A percentile compares a stretch with the other conserved stretches of the same genome.
phyloP scores from a whole-genome alignment of 1,284 basidiomycete species.

The Trichosporon sp. region DNA sequence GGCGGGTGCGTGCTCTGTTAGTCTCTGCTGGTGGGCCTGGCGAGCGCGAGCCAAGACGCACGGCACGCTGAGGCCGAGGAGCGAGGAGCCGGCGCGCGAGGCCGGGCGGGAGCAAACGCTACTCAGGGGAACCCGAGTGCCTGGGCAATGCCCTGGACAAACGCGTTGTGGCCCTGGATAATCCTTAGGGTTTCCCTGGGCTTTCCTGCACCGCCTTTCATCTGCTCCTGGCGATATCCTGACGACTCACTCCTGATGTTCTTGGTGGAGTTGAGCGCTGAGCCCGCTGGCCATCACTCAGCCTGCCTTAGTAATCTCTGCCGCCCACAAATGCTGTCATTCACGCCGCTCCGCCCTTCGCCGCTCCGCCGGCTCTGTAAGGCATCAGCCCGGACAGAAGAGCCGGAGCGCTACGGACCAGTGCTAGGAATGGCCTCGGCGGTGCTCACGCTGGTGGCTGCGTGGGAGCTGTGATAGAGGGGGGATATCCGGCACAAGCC shows the following conservation, averaged over 20 bases:
- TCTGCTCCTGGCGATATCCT: neutral
- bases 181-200: neutral
- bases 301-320: neutral
- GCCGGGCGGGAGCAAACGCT: neutral
- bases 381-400: neutral
- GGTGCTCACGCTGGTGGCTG: neutral
- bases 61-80: neutral
- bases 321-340: neutral
- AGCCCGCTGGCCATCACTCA: neutral
- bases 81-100: neutral
- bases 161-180: neutral
- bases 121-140: neutral
- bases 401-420: neutral
- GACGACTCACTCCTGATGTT: neutral
- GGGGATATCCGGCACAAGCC: neutral
- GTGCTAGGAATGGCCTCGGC: neutral
- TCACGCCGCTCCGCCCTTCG: neutral
- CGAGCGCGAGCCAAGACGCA: neutral
- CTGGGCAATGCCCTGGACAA: neutral
- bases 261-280: neutral
- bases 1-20: neutral
- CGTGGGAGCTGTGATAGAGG: neutral
- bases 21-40: neutral
- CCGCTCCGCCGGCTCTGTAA: neutral
- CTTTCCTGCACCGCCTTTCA: neutral